Percentiles rank a stretch among this genome's conserved stretches.
These are phyloP conservation scores for Bothriochloa decipiens DNA, from an alignment of 176 grass and related monocot genomes.

Conservation along the genomic window DNA sequence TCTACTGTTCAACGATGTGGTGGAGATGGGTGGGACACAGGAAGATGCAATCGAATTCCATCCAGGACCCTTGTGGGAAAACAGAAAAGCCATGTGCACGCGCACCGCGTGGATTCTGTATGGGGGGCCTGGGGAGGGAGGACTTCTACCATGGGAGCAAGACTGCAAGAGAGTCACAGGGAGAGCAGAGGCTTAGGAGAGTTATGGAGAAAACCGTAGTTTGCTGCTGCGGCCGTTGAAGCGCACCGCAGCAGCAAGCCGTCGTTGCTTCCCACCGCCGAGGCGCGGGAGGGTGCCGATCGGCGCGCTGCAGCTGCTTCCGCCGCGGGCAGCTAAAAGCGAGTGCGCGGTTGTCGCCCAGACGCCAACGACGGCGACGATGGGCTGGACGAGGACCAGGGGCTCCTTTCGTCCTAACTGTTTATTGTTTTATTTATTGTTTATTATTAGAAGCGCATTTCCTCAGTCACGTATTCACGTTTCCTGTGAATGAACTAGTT, in stretches of 20 bases:
- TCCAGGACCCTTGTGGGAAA: not conserved
- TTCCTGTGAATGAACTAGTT: too few relatives aligned
- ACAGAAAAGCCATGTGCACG: not conserved
- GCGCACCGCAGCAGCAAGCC: not conserved
- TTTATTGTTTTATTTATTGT: not conserved
- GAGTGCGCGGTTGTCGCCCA: not conserved
- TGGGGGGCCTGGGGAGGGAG: not conserved
- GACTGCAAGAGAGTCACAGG: not conserved
- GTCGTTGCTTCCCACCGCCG: not conserved
- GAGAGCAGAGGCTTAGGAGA: not conserved
- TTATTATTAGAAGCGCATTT: not conserved
- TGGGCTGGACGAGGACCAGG: not conserved
- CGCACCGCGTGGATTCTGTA: not conserved
- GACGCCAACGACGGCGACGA: not conserved
- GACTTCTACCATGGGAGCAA: not conserved
- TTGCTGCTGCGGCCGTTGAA: not conserved
- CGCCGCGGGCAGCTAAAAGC: not conserved
- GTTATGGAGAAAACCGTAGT: not conserved
- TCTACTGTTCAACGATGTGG: not conserved
- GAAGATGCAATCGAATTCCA: constrained; percentile 7
- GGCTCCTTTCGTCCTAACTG: not conserved
- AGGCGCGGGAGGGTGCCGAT: not conserved
- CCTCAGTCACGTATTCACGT: too few relatives aligned
- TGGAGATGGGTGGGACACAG: too few relatives aligned
- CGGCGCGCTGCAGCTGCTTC: not conserved